Percentiles rank a stretch among this genome's conserved stretches.
Evolutionary conservation across 179 eudicot species (phyloP).

Genomic region (Beta corolliflora): DNA sequence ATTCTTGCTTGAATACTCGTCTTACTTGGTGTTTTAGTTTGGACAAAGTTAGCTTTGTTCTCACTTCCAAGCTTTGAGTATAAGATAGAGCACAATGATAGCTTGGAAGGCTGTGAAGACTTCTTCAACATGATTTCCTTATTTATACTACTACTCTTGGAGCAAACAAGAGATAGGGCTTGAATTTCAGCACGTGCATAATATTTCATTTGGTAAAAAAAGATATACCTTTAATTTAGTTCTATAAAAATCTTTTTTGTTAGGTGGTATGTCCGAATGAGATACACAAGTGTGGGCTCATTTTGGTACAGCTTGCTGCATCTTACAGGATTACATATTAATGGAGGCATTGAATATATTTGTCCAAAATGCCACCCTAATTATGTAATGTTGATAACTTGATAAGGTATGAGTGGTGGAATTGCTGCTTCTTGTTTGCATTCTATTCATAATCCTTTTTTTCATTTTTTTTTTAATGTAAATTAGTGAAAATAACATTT

Average conservation of each 20-base stretch:
- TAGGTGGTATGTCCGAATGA: neutral
- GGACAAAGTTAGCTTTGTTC: neutral
- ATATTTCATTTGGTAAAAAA: neutral
- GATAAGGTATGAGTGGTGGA: too few species aligned
- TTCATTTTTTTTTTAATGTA: too few species aligned
- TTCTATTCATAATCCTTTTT: too few species aligned
- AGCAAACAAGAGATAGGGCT: neutral
- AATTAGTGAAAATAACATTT: too few species aligned
- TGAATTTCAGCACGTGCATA: slow-evolving; percentile 13
- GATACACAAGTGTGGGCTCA: neutral
- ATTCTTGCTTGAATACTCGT: neutral
- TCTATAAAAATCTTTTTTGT: neutral
- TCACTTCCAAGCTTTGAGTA: slow-evolving; percentile 9
- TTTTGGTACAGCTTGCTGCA: neutral
- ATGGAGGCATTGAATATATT: neutral
- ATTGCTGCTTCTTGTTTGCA: too few species aligned
- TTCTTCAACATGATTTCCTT: neutral
- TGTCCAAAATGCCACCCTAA: too few species aligned
- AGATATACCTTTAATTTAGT: neutral
- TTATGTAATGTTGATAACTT: too few species aligned
- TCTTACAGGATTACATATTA: neutral
- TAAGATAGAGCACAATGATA: neutral
- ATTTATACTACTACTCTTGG: neutral
- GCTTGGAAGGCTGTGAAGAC: neutral
- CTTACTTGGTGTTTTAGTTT: neutral